A percentile compares a stretch with the other conserved stretches of the same genome.
Conservation (phyloP, 1,284 basidiomycete genomes). For the Peniophora sp. region DNA sequence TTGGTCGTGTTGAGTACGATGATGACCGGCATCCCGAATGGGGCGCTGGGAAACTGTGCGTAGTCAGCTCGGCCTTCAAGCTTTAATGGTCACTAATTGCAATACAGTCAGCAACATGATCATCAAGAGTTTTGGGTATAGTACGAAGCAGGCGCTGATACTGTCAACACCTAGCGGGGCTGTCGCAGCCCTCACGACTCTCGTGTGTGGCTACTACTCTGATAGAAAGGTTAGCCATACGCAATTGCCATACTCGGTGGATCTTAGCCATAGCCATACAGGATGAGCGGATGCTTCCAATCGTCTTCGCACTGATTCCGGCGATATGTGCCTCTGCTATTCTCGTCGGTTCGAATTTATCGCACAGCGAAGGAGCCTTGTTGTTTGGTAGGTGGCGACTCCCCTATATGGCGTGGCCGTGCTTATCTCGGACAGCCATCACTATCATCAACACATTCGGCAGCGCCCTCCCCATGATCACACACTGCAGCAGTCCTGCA, state of each 20-base stretch:
- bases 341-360: constrained; percentile 47
- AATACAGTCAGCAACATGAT: constrained; percentile 48
- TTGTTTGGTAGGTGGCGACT: constrained; percentile 41
- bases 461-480: constrained; percentile 48
- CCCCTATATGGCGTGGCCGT: neutral
- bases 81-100: neutral
- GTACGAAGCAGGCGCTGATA: constrained; percentile 58
- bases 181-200: constrained; percentile 38
- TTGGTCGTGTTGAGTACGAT: constrained; percentile 51
- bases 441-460: constrained; percentile 57
- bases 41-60: constrained; percentile 57
- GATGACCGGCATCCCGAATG: constrained; percentile 59
- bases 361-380: constrained; percentile 42
- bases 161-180: constrained; percentile 50
- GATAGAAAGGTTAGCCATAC: constrained; percentile 41
- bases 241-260: neutral
- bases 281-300: constrained; percentile 58
- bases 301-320: constrained; percentile 52
- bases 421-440: constrained; percentile 25
- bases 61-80: constrained; percentile 5
- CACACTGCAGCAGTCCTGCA: too few relatives aligned
- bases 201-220: constrained; percentile 56
- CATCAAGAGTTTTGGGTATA: constrained; percentile 61
- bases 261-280: constrained; percentile 15
- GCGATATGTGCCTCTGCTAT: constrained; percentile 55